A percentile compares a stretch with the other conserved stretches of the same genome.
phyloP scores from a whole-genome alignment of 2,329 filamentous ascomycete genomes.

The Xylariaceae sp. region DNA sequence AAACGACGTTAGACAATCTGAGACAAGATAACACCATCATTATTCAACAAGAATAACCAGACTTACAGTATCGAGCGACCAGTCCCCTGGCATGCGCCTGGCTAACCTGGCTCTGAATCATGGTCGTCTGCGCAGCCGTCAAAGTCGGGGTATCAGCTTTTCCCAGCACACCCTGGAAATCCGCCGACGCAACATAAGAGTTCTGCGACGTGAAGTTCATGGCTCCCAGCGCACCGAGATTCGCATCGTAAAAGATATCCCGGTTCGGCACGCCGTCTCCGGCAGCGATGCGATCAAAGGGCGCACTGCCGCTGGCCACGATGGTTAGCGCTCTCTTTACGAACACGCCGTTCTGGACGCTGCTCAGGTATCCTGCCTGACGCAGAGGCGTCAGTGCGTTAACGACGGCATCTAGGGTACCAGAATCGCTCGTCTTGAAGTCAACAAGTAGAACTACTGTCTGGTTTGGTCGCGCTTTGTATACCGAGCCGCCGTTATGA shows the following conservation, averaged over 20 bases:
- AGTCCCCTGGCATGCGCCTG: conserved; percentile 26
- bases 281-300: conserved; percentile 25
- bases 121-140: conserved; percentile 14
- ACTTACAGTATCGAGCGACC: conserved; percentile 31
- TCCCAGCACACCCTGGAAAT: conserved; percentile 25
- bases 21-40: background rate
- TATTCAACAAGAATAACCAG: background rate
- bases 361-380: conserved; percentile 28
- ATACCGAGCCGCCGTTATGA: conserved; percentile 27
- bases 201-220: conserved; percentile 22
- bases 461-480: conserved; percentile 22
- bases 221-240: conserved; percentile 20
- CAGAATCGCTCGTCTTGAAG: conserved; percentile 27
- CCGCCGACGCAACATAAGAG: conserved; percentile 30
- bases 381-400: conserved; percentile 28
- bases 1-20: conserved; percentile 11
- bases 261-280: conserved; percentile 26
- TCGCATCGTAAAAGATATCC: conserved; percentile 30
- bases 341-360: conserved; percentile 21
- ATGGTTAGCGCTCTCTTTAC: conserved; percentile 27
- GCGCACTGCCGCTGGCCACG: conserved; percentile 27
- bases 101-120: conserved; percentile 19
- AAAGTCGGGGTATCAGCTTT: conserved; percentile 18
- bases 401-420: conserved; percentile 28
- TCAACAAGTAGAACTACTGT: conserved; percentile 28